These are phyloP conservation scores for Colletotrichum graminicola DNA, from an alignment of 2,329 filamentous ascomycete genomes.

Conservation along the genomic window DNA sequence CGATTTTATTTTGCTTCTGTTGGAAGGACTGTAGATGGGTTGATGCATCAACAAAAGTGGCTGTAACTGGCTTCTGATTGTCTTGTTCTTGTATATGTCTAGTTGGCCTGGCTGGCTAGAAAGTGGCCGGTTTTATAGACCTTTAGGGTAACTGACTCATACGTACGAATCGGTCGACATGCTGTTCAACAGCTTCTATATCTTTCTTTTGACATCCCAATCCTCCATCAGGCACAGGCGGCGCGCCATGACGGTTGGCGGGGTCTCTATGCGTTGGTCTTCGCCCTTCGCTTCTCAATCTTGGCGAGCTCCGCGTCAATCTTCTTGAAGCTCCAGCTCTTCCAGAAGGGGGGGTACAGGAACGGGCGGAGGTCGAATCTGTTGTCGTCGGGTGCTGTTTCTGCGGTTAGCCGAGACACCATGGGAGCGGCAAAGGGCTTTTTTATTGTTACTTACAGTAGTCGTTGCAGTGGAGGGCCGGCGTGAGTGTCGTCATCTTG, in stretches of 20 bases:
- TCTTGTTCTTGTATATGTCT: too few relatives aligned
- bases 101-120: too few relatives aligned
- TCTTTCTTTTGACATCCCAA: background rate
- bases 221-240: background rate
- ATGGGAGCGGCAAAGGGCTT: background rate
- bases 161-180: too few relatives aligned
- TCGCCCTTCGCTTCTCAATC: conserved; percentile 47
- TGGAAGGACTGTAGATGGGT: too few relatives aligned
- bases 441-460: conserved; percentile 26
- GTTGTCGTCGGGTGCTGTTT: conserved; percentile 47
- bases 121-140: too few relatives aligned
- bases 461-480: conserved; percentile 41
- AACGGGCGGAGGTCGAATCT: conserved; percentile 47
- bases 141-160: too few relatives aligned
- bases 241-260: background rate
- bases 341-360: conserved; percentile 50
- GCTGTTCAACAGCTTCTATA: too few relatives aligned
- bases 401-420: background rate
- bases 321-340: conserved; percentile 54
- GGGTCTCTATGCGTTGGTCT: conserved; percentile 19
- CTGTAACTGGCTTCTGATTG: too few relatives aligned
- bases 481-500: conserved; percentile 43
- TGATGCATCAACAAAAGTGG: too few relatives aligned
- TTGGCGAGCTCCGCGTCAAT: conserved; percentile 54
- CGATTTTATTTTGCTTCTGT: background rate